Evolutionary conservation across 2,329 filamentous ascomycete species (phyloP).

Genomic region (Aspergillus quadricinctus): DNA sequence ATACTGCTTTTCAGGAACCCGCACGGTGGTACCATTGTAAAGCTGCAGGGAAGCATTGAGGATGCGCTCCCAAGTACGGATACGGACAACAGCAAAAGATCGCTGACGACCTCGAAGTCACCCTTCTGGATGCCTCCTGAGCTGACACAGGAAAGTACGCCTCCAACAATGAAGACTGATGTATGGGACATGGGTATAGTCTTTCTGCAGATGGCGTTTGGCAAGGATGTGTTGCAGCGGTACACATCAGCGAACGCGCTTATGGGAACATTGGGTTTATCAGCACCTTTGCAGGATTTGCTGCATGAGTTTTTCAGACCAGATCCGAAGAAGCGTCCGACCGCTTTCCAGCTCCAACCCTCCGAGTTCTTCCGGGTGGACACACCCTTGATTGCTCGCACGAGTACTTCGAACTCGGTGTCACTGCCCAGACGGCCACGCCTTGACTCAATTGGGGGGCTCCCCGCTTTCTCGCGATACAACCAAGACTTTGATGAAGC

Average conservation of each 20-base stretch:
- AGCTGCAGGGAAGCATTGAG: constrained; percentile 48
- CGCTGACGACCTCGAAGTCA: constrained; percentile 60
- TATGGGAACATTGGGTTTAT: constrained; percentile 67
- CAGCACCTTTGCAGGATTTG: constrained; percentile 72
- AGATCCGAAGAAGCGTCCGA: constrained; percentile 77
- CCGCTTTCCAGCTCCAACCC: constrained; percentile 68
- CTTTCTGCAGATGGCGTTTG: constrained; percentile 91
- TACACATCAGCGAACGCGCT: constrained; percentile 75
- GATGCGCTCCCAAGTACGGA: constrained; percentile 47
- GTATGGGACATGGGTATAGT: constrained; percentile 93
- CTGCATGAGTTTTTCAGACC: constrained; percentile 78
- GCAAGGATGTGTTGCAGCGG: constrained; percentile 67
- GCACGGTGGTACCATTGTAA: constrained; percentile 63
- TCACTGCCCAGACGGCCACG: constrained; percentile 50
- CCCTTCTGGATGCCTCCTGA: constrained; percentile 83
- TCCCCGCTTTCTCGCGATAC: constrained; percentile 66
- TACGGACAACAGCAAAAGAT: constrained; percentile 40
- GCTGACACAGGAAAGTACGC: constrained; percentile 55
- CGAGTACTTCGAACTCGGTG: constrained; percentile 42
- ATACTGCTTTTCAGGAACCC: constrained; percentile 69
- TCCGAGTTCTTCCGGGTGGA: constrained; percentile 45
- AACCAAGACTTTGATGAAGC: constrained; percentile 86
- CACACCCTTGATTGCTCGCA: constrained; percentile 33
- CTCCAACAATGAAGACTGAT: constrained; percentile 70
- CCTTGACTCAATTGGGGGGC: constrained; percentile 58